Evolutionary conservation across 2,329 filamentous ascomycete genomes (phyloP).

Genomic region (Talaromyces rugulosus): DNA sequence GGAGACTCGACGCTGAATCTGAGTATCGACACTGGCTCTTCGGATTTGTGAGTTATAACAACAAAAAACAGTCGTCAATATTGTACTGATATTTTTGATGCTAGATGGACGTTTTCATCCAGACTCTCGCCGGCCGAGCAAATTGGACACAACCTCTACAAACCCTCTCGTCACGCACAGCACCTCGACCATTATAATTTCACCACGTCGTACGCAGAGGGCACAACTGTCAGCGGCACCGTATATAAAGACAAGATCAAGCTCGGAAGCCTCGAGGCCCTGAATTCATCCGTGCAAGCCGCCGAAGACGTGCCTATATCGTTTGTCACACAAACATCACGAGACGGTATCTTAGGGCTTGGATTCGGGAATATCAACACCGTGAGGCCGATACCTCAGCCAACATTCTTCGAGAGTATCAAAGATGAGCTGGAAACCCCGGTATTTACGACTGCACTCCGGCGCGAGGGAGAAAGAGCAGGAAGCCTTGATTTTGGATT

Average conservation of each 20-base stretch:
- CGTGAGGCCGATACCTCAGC: conserved; percentile 30
- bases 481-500: background rate
- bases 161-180: conserved; percentile 45
- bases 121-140: conserved; percentile 47
- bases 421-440: conserved; percentile 42
- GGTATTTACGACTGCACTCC: background rate
- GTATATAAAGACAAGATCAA: conserved; percentile 63
- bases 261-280: conserved; percentile 57
- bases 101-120: conserved; percentile 64
- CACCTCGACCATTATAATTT: conserved; percentile 49
- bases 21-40: conserved; percentile 67
- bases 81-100: conserved; percentile 1
- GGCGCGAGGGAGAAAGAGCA: background rate
- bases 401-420: conserved; percentile 58
- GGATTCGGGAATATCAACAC: conserved; percentile 60
- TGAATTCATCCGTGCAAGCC: conserved; percentile 61
- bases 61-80: background rate
- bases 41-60: conserved; percentile 56
- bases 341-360: conserved; percentile 57
- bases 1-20: conserved; percentile 61
- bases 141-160: conserved; percentile 52
- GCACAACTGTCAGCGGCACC: conserved; percentile 57
- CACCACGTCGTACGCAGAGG: conserved; percentile 63
- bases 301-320: conserved; percentile 54
- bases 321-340: conserved; percentile 50